Evolutionary conservation across 2,329 filamentous ascomycete species (phyloP), one percentile per base, ranked within the genome.

Genomic region (Ascocoryne sarcoides): DNA sequence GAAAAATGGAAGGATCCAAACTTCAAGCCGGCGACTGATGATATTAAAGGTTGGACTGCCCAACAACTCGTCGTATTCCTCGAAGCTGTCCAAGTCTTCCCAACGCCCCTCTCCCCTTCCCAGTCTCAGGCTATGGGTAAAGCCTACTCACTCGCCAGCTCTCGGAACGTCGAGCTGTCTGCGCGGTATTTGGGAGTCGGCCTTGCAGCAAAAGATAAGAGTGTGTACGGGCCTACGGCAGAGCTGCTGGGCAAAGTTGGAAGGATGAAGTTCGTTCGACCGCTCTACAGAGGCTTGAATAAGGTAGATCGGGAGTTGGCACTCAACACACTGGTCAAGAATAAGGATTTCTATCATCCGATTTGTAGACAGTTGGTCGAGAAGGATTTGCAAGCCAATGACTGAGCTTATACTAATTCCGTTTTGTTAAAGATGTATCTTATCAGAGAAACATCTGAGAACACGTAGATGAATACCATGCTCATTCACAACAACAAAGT

Each of bases 211-310:
- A 75, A 79, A 42, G 84, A 88, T 53, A 62, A 71, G 37, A 74
- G 70, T 42, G 75, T 83, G 28, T 86, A 90, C 55, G 60, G 76
- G 44, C 80, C 81, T 1, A 77, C 86, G 0, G 79, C 82, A 1
- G 76, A 84, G 43, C 68, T 95, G 40, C 68, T 96, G 29, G 84
- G 85, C 21, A 71, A 73, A 38, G 88, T 95, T 17, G 92, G 92
- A 10, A 71, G 92, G 42, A 96, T 98, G 92, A 96, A 96, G 73
- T 96, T 90, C 62, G 90, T 96, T 44, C 72, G 90, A 35, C 87
- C 90, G 16, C 65, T 96, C 57, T 95, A 82, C 66, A 74, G 82
- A 46, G 73, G 76, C 36, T 66, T 98, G 51, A 81, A 82, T 56
- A 78, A 79, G 60, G 76, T 84, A 29, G 82, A 95, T 64, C 69